Evolutionary conservation across 2,329 filamentous ascomycete genomes (phyloP).

Genomic region (Neofusicoccum umdonicola): DNA sequence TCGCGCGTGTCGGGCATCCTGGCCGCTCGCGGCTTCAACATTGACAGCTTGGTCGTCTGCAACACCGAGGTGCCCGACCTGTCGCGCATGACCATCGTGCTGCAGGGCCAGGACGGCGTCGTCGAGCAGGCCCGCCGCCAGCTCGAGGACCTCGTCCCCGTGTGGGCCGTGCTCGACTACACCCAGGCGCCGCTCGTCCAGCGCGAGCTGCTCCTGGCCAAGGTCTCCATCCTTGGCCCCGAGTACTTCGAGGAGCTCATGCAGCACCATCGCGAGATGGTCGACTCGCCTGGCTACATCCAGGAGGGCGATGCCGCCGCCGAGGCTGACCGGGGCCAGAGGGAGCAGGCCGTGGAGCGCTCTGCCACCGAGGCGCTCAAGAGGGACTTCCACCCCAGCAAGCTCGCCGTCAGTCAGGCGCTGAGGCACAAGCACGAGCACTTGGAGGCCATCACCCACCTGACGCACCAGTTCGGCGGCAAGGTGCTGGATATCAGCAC

Average conservation of each 20-base stretch:
- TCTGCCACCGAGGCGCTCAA: slow-evolving; percentile 42
- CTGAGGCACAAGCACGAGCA: slow-evolving; percentile 97
- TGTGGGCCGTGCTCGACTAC: slow-evolving; percentile 98
- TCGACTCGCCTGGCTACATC: slow-evolving; percentile 45
- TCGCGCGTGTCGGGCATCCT: slow-evolving; percentile 96
- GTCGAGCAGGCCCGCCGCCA: slow-evolving; percentile 96
- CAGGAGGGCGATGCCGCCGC: slow-evolving; percentile 25
- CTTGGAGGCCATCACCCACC: slow-evolving; percentile 90
- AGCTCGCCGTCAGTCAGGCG: slow-evolving; percentile 81
- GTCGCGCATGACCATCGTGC: slow-evolving; percentile 97
- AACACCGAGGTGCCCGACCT: slow-evolving; percentile 96
- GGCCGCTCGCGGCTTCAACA: slow-evolving; percentile 96
- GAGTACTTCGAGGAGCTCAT: slow-evolving; percentile 98
- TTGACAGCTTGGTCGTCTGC: slow-evolving; percentile 96
- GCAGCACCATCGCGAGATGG: slow-evolving; percentile 92
- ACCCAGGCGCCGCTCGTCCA: slow-evolving; percentile 89
- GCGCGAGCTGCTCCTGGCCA: slow-evolving; percentile 90
- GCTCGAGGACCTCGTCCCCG: slow-evolving; percentile 92
- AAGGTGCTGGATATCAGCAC: slow-evolving; percentile 98
- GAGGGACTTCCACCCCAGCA: slow-evolving; percentile 83
- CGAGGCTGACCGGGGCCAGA: slow-evolving; percentile 20
- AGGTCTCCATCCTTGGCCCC: slow-evolving; percentile 92
- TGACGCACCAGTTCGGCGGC: slow-evolving; percentile 95
- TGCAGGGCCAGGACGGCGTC: slow-evolving; percentile 93
- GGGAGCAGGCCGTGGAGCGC: slow-evolving; percentile 29